Percentiles rank a stretch among this genome's conserved stretches.
Conservation (phyloP, 2,329 filamentous ascomycete genomes). For the Xylariaceae sp. region DNA sequence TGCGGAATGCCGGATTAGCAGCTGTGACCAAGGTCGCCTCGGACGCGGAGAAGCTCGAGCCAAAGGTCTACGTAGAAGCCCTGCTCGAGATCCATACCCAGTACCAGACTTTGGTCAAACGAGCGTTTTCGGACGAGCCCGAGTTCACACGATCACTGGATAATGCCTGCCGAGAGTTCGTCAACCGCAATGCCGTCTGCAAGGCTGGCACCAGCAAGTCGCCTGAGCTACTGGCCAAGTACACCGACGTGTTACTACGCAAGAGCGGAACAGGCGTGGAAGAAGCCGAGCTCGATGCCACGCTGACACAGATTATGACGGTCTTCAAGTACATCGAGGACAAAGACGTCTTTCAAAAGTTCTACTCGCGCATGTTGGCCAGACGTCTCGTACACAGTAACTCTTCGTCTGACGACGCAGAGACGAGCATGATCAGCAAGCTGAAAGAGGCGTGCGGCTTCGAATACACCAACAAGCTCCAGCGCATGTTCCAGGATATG, state of each 20-base stretch:
- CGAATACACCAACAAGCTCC: conserved; percentile 98
- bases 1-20: conserved; percentile 79
- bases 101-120: conserved; percentile 85
- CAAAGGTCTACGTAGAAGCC: conserved; percentile 94
- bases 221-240: conserved; percentile 90
- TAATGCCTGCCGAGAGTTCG: conserved; percentile 95
- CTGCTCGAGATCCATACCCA: conserved; percentile 90
- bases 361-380: conserved; percentile 94
- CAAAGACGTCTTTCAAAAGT: conserved; percentile 99
- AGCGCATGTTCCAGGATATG: conserved; percentile 99
- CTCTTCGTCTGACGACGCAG: conserved; percentile 92
- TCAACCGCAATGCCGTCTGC: conserved; percentile 96
- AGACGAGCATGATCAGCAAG: conserved; percentile 99
- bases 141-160: conserved; percentile 95
- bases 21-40: conserved; percentile 88
- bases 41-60: conserved; percentile 85
- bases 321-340: conserved; percentile 99
- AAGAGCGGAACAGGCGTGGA: conserved; percentile 91
- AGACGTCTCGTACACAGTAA: conserved; percentile 91
- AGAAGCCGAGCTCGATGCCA: conserved; percentile 86
- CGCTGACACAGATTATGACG: conserved; percentile 91
- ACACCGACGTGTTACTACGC: conserved; percentile 85
- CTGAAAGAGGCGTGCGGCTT: conserved; percentile 98
- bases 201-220: conserved; percentile 90
- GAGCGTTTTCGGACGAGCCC: conserved; percentile 89